phyloP scores from a whole-genome alignment of 352 stramenopile genomes.

The Sclerospora graminicola region DNA sequence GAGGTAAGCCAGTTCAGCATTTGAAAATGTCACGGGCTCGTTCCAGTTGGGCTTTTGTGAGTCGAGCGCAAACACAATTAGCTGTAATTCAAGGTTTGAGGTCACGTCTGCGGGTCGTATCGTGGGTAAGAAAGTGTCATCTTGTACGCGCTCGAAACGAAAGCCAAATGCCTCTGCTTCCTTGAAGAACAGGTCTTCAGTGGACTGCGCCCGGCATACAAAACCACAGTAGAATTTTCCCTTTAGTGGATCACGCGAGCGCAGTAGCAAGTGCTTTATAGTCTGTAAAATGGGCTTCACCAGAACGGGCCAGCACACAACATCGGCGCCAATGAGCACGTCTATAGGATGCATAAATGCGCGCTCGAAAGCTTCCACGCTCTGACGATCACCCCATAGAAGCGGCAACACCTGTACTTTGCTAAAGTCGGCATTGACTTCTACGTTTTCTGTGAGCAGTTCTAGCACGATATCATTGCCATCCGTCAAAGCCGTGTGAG shows the following conservation, averaged over 20 bases:
- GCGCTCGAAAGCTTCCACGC: conserved; percentile 30
- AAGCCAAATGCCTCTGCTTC: conserved; percentile 33
- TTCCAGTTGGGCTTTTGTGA: conserved; percentile 20
- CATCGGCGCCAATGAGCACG: conserved; percentile 53
- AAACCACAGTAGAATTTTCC: conserved; percentile 53
- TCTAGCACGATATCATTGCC: conserved; percentile 64
- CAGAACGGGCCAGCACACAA: conserved; percentile 61
- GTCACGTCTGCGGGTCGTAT: conserved; percentile 31
- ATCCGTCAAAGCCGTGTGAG: conserved; percentile 47
- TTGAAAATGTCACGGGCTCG: conserved; percentile 27
- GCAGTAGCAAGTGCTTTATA: conserved; percentile 49
- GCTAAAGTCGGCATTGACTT: conserved; percentile 15
- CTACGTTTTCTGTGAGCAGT: conserved; percentile 37
- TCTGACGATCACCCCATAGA: conserved; percentile 42
- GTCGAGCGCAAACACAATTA: conserved; percentile 43
- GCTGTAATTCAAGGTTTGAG: conserved; percentile 30
- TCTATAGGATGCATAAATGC: conserved; percentile 38
- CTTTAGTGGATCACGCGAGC: conserved; percentile 20
- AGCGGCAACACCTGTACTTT: conserved; percentile 31
- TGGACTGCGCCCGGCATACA: conserved; percentile 43
- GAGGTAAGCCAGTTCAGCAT: conserved; percentile 26
- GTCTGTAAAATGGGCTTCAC: conserved; percentile 64
- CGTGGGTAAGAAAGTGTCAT: conserved; percentile 27
- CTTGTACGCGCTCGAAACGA: conserved; percentile 24
- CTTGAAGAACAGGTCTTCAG: conserved; percentile 41